Percentiles rank a stretch among this genome's conserved stretches.
These are phyloP conservation scores for Lactarius sanguifluus DNA, from an alignment of 768 basidiomycete genomes.

Conservation along the genomic window DNA sequence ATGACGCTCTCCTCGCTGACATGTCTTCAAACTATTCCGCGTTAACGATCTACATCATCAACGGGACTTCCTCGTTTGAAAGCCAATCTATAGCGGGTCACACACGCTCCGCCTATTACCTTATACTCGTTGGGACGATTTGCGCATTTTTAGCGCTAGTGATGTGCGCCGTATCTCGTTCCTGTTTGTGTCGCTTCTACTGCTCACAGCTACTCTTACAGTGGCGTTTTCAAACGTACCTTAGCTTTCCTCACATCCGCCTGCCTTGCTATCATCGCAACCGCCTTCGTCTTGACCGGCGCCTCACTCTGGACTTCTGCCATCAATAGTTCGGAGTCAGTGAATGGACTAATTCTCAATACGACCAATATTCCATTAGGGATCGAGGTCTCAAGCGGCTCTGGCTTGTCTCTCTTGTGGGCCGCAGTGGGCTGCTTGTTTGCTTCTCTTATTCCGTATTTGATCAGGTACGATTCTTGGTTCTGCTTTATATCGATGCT, in stretches of 20 bases:
- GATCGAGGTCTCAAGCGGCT: slow-evolving; percentile 60
- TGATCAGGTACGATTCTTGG: slow-evolving; percentile 59
- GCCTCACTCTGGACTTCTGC: slow-evolving; percentile 78
- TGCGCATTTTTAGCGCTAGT: slow-evolving; percentile 62
- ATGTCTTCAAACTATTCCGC: slow-evolving; percentile 63
- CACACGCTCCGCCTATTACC: slow-evolving; percentile 71
- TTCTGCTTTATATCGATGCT: slow-evolving; percentile 3
- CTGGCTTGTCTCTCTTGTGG: slow-evolving; percentile 69
- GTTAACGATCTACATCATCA: slow-evolving; percentile 54
- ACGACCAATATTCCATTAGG: slow-evolving; percentile 49
- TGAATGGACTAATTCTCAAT: slow-evolving; percentile 54
- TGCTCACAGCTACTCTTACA: slow-evolving; percentile 34
- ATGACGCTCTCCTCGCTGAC: slow-evolving; percentile 60
- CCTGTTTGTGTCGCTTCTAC: background rate
- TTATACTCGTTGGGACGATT: slow-evolving; percentile 70
- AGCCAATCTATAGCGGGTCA: slow-evolving; percentile 60
- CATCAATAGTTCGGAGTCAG: slow-evolving; percentile 57
- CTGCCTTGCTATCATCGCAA: slow-evolving; percentile 57
- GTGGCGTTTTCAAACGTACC: slow-evolving; percentile 65
- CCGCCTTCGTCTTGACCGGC: slow-evolving; percentile 63
- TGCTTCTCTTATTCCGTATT: slow-evolving; percentile 68
- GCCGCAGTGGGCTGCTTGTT: slow-evolving; percentile 68
- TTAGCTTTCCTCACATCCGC: slow-evolving; percentile 69
- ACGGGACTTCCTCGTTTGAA: slow-evolving; percentile 49
- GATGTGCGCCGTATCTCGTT: slow-evolving; percentile 48